Percentiles rank a stretch among this genome's conserved stretches.
phyloP scores from a whole-genome alignment of 192 early-diverging fungal species.

The Dissophora ornata region DNA sequence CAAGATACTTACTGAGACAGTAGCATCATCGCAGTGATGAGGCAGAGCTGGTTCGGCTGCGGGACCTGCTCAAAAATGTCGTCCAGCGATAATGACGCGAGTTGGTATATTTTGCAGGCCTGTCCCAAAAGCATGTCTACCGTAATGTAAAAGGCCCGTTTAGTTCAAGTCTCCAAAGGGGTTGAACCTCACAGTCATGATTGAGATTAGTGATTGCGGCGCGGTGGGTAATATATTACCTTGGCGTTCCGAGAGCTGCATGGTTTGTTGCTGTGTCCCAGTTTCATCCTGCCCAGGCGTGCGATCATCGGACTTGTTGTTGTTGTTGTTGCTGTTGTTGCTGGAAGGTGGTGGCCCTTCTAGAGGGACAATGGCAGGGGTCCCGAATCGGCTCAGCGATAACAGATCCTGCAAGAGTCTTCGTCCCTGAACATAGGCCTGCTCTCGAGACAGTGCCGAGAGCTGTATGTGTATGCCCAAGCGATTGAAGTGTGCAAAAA shows the following conservation, averaged over 20 bases:
- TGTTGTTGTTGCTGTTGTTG: constrained; percentile 2
- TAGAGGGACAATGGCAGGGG: constrained; percentile 21
- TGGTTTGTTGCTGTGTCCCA: constrained; percentile 21
- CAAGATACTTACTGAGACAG: constrained; percentile 20
- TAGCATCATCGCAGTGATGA: constrained; percentile 37
- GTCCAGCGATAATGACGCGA: constrained; percentile 27
- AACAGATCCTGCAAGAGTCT: constrained; percentile 35
- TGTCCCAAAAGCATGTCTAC: constrained; percentile 51
- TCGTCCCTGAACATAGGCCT: constrained; percentile 21
- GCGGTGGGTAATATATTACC: too few species aligned
- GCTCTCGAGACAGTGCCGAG: constrained; percentile 1
- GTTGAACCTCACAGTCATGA: neutral
- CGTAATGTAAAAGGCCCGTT: neutral
- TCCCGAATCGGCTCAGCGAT: constrained; percentile 35
- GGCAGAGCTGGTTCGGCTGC: constrained; percentile 40
- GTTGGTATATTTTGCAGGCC: constrained; percentile 30
- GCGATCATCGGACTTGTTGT: neutral
- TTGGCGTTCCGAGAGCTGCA: constrained; percentile 49
- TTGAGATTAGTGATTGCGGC: too few species aligned
- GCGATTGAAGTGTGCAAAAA: neutral
- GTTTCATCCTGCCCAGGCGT: constrained; percentile 2
- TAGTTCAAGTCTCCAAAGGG: neutral
- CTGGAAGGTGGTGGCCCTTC: neutral
- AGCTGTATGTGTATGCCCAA: constrained; percentile 10
- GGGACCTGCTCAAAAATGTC: constrained; percentile 44